Evolutionary conservation across 176 grass and related monocot species (phyloP).

Genomic region (Carex pumila): DNA sequence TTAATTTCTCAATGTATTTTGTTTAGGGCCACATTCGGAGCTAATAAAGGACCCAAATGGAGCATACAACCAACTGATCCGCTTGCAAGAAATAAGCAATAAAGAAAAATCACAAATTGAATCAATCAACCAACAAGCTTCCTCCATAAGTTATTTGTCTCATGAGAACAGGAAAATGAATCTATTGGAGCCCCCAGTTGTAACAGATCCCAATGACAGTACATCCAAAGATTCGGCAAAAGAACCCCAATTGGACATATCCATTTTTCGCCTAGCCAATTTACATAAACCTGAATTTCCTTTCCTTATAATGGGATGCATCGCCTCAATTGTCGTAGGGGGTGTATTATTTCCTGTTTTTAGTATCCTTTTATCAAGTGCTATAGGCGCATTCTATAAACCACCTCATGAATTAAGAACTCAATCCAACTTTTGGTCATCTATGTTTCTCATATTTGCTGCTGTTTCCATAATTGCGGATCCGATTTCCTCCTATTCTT

Average conservation of each 20-base stretch:
- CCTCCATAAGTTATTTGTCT: constrained; percentile 25
- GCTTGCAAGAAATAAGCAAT: constrained; percentile 37
- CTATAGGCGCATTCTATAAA: constrained; percentile 42
- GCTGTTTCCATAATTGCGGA: constrained; percentile 27
- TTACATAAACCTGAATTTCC: constrained; percentile 64
- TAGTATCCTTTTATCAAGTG: constrained; percentile 45
- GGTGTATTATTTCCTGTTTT: constrained; percentile 44
- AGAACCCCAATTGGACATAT: background rate
- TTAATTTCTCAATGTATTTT: background rate
- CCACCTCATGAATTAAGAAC: constrained; percentile 45
- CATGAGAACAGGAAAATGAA: constrained; percentile 35
- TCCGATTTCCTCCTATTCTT: constrained; percentile 46
- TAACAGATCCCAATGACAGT: constrained; percentile 19
- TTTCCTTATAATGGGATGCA: constrained; percentile 44
- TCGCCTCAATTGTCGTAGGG: constrained; percentile 27
- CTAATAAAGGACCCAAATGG: constrained; percentile 45
- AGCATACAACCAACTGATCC: constrained; percentile 55
- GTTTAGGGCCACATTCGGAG: constrained; percentile 52
- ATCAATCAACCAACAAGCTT: constrained; percentile 14
- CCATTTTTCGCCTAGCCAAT: constrained; percentile 33
- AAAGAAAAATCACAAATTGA: background rate
- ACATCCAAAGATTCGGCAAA: background rate
- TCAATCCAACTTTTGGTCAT: constrained; percentile 59
- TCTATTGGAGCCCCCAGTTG: constrained; percentile 28
- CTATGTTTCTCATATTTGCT: constrained; percentile 44